These are phyloP conservation scores for Citrus maxima DNA, from an alignment of 345 rosid genomes.

Conservation along the genomic window DNA sequence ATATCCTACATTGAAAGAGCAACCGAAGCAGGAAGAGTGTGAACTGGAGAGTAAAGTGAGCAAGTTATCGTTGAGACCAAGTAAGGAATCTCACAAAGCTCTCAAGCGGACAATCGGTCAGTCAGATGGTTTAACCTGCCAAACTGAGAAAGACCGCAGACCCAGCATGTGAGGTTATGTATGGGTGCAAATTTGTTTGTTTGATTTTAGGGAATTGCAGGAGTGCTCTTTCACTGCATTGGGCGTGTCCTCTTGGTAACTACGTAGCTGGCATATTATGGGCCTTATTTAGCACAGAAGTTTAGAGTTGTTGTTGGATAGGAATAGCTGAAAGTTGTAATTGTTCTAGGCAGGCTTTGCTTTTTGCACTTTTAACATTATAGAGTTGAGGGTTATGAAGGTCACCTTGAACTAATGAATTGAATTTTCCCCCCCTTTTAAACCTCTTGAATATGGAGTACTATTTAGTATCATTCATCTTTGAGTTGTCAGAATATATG, in stretches of 20 bases:
- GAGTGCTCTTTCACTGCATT: not conserved
- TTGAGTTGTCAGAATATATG: too few relatives aligned
- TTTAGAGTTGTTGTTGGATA: too few relatives aligned
- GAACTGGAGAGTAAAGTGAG: conserved; percentile 14
- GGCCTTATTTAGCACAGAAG: too few relatives aligned
- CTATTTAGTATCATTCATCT: too few relatives aligned
- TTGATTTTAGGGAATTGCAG: conserved; percentile 6
- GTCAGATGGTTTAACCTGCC: not conserved
- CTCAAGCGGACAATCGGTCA: conserved; percentile 7
- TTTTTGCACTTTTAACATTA: too few relatives aligned
- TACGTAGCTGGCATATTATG: too few relatives aligned
- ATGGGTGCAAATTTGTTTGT: conserved; percentile 12
- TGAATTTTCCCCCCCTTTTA: too few relatives aligned
- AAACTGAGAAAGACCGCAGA: conserved; percentile 6
- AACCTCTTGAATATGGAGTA: too few relatives aligned
- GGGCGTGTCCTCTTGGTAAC: conserved; percentile 5
- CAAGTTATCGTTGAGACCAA: conserved; percentile 17
- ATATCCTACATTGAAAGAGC: conserved; percentile 18
- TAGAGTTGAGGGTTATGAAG: too few relatives aligned
- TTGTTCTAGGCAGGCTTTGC: too few relatives aligned
- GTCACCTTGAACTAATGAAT: too few relatives aligned
- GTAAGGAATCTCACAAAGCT: conserved; percentile 19
- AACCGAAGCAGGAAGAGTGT: conserved; percentile 17
- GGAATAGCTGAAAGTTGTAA: too few relatives aligned
- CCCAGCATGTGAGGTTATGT: conserved; percentile 2